These are phyloP conservation scores for Physocladia obscura DNA, from an alignment of 192 early-diverging fungal genomes.

Conservation along the genomic window DNA sequence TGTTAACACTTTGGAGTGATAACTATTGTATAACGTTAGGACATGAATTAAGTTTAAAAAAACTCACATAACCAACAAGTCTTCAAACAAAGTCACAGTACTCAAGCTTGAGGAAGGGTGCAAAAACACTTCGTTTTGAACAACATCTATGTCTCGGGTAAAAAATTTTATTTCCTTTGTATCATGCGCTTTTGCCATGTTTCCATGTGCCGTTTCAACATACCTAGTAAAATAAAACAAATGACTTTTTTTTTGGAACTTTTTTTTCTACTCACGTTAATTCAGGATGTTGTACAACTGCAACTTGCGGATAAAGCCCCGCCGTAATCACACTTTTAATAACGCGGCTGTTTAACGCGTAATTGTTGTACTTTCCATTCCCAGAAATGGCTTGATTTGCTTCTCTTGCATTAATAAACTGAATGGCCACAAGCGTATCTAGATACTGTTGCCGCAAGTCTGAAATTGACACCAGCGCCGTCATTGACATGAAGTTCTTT, in stretches of 20 bases:
- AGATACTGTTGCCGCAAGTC: conserved; percentile 59
- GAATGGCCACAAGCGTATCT: conserved; percentile 58
- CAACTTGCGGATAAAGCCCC: conserved; percentile 83
- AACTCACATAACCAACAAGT: conserved; percentile 65
- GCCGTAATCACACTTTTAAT: conserved; percentile 76
- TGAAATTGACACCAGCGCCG: conserved; percentile 62
- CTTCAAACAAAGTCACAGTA: conserved; percentile 54
- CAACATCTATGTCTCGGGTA: conserved; percentile 21
- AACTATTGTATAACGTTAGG: too few species aligned
- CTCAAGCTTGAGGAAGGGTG: conserved; percentile 83
- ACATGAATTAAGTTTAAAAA: neutral
- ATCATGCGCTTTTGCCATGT: conserved; percentile 68
- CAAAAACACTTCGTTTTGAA: conserved; percentile 73
- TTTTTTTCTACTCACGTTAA: too few species aligned
- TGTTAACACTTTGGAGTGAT: conserved; percentile 65
- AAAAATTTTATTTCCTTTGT: conserved; percentile 75
- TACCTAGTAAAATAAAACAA: conserved; percentile 26
- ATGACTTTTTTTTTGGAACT: conserved; percentile 47
- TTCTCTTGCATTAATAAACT: conserved; percentile 48
- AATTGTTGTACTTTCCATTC: conserved; percentile 51
- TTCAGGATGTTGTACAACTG: conserved; percentile 67
- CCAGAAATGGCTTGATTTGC: neutral
- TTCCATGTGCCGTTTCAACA: conserved; percentile 68
- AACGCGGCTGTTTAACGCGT: conserved; percentile 59
- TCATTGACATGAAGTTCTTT: conserved; percentile 65